Base-by-base conservation (phyloP, 148 eudicot genomes). In the Fagopyrum tataricum region DNA sequence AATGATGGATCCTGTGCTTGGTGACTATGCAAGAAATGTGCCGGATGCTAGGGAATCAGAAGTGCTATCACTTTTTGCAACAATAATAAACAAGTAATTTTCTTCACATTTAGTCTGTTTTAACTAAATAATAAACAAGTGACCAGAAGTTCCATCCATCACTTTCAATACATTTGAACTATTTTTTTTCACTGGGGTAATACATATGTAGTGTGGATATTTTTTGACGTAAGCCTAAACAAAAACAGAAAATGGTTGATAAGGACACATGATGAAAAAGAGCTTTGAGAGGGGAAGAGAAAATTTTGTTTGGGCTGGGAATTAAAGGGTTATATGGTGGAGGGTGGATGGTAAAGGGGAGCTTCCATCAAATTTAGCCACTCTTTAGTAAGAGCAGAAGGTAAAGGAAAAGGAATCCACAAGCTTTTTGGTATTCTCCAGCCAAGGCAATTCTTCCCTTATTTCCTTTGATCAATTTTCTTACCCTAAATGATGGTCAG, bases 41-140 rank as follows among this genome's bases (percentile, higher is more conserved):
- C 99, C 99, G 72, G 99, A 96, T 87, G 99, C 99, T 48, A 85
- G 99, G 76, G 99, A 96, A 78, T 96, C 99, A 9, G 99, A 96
- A 89, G 99, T 96, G 75, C 80, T 96, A 47, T 92, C 99, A 12
- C 96, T 96, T 23, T 96, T 84, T 79, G 99, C 97, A 24, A 96
- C 97, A 26, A 96, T 96, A 73, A 96, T 96, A 74, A 96, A 96
- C 84, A 96, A 96, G 99, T 96, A 86, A 70, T 84, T 21, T 39
- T 43, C 13, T 64, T 18, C 26, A 31, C 37, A 31, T 31, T 31
- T 31, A 31, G 37, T 31, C 2, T 31, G 37, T 31, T 31, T 61
- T 26, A 31, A 31, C 37, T 31, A 31, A 31, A 31, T 31, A 31
- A 31, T 31, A 31, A 31, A 31, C 37, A 31, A 31, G 1, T 31